phyloP scores from a whole-genome alignment of 306 rosid genomes.

The Fragaria nilgerrensis region DNA sequence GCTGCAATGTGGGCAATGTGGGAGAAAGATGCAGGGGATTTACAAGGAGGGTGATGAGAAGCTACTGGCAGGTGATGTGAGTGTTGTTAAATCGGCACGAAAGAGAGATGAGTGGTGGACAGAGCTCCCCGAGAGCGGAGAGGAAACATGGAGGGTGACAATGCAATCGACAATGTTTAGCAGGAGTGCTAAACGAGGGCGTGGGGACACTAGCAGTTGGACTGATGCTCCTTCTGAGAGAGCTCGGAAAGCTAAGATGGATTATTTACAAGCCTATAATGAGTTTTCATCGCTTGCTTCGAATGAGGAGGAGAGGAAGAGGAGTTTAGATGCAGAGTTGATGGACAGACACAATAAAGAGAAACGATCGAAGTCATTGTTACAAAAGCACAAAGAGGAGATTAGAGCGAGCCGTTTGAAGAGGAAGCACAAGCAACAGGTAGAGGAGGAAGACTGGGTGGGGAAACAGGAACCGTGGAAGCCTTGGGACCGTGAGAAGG shows the following conservation, averaged over 20 bases:
- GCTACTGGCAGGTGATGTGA: background rate
- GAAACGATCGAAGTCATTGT: slow-evolving; percentile 72
- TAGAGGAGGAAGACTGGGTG: slow-evolving; percentile 66
- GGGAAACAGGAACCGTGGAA: slow-evolving; percentile 97
- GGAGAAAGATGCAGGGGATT: slow-evolving; percentile 72
- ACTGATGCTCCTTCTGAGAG: slow-evolving; percentile 53
- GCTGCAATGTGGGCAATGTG: too few relatives aligned
- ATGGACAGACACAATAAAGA: slow-evolving; percentile 78
- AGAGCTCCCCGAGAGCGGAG: background rate
- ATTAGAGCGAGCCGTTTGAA: slow-evolving; percentile 48
- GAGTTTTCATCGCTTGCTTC: slow-evolving; percentile 79
- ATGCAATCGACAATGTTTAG: slow-evolving; percentile 67
- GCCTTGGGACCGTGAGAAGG: slow-evolving; percentile 98
- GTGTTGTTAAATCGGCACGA: background rate
- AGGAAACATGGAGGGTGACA: slow-evolving; percentile 31
- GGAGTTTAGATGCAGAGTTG: slow-evolving; percentile 65
- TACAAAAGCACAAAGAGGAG: slow-evolving; percentile 63
- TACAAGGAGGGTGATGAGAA: slow-evolving; percentile 5
- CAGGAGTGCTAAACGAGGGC: slow-evolving; percentile 10
- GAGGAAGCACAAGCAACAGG: slow-evolving; percentile 43
- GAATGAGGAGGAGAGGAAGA: slow-evolving; percentile 54
- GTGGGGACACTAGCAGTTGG: too few relatives aligned
- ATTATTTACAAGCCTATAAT: slow-evolving; percentile 77
- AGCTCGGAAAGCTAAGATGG: slow-evolving; percentile 86
- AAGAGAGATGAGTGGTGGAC: background rate